Conservation (phyloP, 1,139 yeast species). For the Lodderomyces metapsilosis region DNA sequence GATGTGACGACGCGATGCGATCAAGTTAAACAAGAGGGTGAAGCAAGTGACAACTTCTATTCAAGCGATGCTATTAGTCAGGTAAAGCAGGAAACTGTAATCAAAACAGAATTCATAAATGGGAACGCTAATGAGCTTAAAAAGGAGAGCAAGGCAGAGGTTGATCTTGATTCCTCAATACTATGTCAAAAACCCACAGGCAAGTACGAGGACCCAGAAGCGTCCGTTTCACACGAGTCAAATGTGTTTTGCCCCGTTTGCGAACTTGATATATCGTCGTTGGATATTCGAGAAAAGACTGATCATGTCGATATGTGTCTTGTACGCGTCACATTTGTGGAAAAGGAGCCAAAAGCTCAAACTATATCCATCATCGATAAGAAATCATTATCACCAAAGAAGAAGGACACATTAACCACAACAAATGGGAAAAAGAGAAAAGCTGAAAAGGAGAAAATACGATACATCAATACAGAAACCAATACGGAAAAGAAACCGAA, state of each 20-base stretch:
- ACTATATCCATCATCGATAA: too few species aligned
- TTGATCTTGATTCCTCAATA: background rate
- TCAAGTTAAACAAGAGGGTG: background rate
- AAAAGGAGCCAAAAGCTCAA: conserved; percentile 6
- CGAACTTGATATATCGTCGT: conserved; percentile 11
- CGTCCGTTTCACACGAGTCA: background rate
- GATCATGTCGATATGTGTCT: conserved; percentile 62
- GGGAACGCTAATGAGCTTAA: background rate
- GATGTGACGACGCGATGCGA: background rate
- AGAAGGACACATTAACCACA: conserved; percentile 1
- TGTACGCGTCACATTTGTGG: conserved; percentile 15
- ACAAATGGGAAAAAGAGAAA: conserved; percentile 17
- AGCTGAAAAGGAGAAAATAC: conserved; percentile 17
- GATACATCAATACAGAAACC: conserved; percentile 15
- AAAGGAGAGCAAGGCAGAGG: background rate
- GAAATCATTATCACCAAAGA: conserved; percentile 4
- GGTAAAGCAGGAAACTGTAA: background rate
- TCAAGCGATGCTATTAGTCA: background rate
- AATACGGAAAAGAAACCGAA: conserved; percentile 11
- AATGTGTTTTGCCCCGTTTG: conserved; percentile 21
- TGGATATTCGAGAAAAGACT: conserved; percentile 39
- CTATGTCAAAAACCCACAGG: background rate
- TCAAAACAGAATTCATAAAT: background rate
- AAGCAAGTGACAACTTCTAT: background rate
- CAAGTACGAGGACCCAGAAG: background rate